Evolutionary conservation across 2,329 filamentous ascomycete genomes (phyloP), one percentile per base, ranked within the genome.

Genomic region (Aureobasidium sp.): DNA sequence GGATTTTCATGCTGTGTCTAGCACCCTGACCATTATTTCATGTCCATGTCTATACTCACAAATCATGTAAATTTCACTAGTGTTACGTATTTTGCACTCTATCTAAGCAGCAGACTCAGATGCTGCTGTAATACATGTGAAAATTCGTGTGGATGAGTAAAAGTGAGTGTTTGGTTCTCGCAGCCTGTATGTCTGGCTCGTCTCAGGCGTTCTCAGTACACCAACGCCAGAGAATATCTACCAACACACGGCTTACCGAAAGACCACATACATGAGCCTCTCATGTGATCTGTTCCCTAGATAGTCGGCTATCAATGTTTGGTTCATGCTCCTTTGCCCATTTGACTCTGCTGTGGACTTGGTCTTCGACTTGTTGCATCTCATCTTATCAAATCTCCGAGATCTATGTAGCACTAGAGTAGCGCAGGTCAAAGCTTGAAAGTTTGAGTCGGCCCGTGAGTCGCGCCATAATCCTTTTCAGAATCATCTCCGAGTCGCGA

Each of bases 301-400:
- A 17, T 6, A 46, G 8, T 44, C 12, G 3, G 2, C 3, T 37
- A 2, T 3, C 5, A 3, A 24, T 29, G 24, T 7, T 2, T 5
- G 4, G 2, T 8, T 1, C 12, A 12, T 24, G 2, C 7, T 27
- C 12, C 10, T 52, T 7, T 2, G 5, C 13, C 12, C 6, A 27
- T 5, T 27, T 12, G 13, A 39, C 32, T 20, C 27, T 27, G 32
- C 9, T 52, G 20, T 52, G 3, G 34, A 26, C 20, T n/a, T 8
- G 12, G 8, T n/a, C n/a, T 15, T n/a, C 13, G 12, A 10, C n/a
- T 10, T 1, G 2, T 39, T 39, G 12, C 37, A 43, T 20, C 26
- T 10, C 53, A 57, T 57, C 53, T 57, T 57, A 57, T 57, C 53
- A 36, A 56, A 46, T 44, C 52, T 44, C 53, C 29, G 39, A 57